phyloP scores from a whole-genome alignment of 345 rosid species.

The Citrus sp. region DNA sequence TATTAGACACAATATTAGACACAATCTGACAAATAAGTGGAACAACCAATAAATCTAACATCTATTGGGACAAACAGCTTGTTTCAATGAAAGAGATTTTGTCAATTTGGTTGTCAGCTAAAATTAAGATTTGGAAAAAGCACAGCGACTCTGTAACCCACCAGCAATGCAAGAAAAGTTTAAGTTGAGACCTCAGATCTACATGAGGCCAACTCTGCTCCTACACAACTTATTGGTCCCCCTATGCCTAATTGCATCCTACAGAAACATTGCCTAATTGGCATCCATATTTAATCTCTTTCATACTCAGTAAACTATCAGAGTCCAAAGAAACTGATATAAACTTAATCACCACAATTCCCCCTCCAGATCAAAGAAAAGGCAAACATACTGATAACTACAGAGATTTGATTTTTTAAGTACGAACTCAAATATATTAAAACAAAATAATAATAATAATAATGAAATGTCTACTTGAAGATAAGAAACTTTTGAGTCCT shows the following conservation, averaged over 20 bases:
- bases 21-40: neutral
- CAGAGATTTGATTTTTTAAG: neutral
- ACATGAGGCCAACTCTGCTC: neutral
- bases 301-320: neutral
- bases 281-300: neutral
- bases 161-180: neutral
- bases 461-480: neutral
- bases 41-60: neutral
- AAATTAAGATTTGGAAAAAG: neutral
- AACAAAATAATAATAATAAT: neutral
- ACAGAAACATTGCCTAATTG: neutral
- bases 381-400: too few relatives aligned
- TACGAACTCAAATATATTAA: neutral
- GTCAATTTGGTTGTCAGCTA: neutral
- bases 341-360: neutral
- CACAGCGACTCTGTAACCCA: neutral
- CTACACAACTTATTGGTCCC: neutral
- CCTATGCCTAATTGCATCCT: neutral
- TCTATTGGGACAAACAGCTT: neutral
- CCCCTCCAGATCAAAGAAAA: neutral
- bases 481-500: neutral
- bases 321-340: neutral
- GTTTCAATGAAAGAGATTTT: neutral
- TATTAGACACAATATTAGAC: neutral
- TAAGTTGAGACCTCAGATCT: neutral